Percentiles rank a stretch among this genome's conserved stretches.
phyloP scores from a whole-genome alignment of 495 filamentous ascomycete genomes.

The Lasiosphaeria miniovina region DNA sequence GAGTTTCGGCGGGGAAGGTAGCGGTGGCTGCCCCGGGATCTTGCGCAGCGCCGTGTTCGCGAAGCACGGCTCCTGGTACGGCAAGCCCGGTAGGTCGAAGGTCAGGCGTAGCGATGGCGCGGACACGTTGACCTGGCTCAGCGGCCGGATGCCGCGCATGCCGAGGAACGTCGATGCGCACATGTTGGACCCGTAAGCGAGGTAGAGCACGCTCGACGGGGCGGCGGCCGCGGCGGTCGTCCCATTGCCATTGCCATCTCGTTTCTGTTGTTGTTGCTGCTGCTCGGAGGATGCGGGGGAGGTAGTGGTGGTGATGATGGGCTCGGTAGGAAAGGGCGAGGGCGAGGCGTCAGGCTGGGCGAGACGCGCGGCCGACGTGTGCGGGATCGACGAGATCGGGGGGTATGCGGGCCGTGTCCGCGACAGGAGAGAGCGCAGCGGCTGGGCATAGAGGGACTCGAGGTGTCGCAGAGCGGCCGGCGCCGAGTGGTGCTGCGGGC shows the following conservation, averaged over 20 bases:
- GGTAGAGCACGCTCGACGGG: conserved; percentile 68
- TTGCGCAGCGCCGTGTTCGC: conserved; percentile 69
- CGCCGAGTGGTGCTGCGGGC: too few relatives aligned
- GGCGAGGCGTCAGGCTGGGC: conserved; percentile 30
- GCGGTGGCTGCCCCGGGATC: conserved; percentile 29
- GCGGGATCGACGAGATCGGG: conserved; percentile 23
- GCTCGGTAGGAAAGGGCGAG: conserved; percentile 24
- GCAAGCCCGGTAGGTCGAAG: conserved; percentile 82
- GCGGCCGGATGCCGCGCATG: conserved; percentile 69
- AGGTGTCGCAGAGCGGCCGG: too few relatives aligned
- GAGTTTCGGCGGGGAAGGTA: conserved; percentile 30
- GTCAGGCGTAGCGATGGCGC: conserved; percentile 73
- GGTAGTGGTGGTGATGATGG: conserved; percentile 9
- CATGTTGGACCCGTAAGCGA: conserved; percentile 95
- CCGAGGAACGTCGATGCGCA: conserved; percentile 71
- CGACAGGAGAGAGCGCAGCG: not conserved
- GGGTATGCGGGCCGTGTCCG: conserved; percentile 12
- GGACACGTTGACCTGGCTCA: conserved; percentile 73
- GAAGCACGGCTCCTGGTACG: conserved; percentile 90
- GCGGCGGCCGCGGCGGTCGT: conserved; percentile 6
- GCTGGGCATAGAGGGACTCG: too few relatives aligned
- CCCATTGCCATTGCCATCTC: conserved; percentile 9
- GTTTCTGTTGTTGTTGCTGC: too few relatives aligned
- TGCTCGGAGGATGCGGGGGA: too few relatives aligned
- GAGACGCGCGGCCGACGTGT: conserved; percentile 25